Conservation (phyloP, 768 basidiomycete species). For the Sporobolomyces phaffii region DNA sequence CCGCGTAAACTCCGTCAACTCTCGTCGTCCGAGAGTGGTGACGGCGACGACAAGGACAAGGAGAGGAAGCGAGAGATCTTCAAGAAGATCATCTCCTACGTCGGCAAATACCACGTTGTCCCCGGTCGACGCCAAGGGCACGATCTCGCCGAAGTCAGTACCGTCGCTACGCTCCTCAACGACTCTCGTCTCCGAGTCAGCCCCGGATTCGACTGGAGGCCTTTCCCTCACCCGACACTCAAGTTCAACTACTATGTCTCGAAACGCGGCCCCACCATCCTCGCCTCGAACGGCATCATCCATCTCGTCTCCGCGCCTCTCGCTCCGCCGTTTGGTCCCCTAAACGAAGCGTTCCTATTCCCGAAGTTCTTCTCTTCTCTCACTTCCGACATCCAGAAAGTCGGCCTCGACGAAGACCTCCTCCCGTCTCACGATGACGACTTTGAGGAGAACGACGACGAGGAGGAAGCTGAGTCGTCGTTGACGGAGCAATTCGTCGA, state of each 20-base stretch:
- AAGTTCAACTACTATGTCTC: slow-evolving; percentile 48
- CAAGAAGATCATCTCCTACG: slow-evolving; percentile 43
- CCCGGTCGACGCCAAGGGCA: slow-evolving; percentile 39
- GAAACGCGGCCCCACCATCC: slow-evolving; percentile 43
- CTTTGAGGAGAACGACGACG: slow-evolving; percentile 33
- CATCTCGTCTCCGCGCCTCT: slow-evolving; percentile 45
- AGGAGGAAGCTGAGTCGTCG: slow-evolving; percentile 32
- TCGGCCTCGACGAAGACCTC: slow-evolving; percentile 40
- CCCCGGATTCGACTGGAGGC: slow-evolving; percentile 1
- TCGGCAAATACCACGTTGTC: slow-evolving; percentile 45
- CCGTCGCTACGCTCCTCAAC: slow-evolving; percentile 38
- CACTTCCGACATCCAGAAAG: slow-evolving; percentile 47
- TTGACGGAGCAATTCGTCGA: slow-evolving; percentile 7
- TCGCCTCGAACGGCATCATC: slow-evolving; percentile 48
- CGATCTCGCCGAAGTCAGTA: slow-evolving; percentile 46
- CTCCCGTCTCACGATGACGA: slow-evolving; percentile 1
- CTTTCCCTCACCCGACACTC: slow-evolving; percentile 38
- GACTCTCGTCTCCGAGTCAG: slow-evolving; percentile 13
- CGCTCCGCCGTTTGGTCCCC: slow-evolving; percentile 46
- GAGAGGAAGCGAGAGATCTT: slow-evolving; percentile 45
- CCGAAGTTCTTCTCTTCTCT: slow-evolving; percentile 47
- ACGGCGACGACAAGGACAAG: slow-evolving; percentile 41
- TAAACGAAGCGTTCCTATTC: slow-evolving; percentile 47
- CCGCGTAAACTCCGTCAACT: slow-evolving; percentile 13
- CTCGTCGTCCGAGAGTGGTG: not conserved